Evolutionary conservation across 2,329 filamentous ascomycete species (phyloP).

Genomic region (Alternaria angustiovoidea): DNA sequence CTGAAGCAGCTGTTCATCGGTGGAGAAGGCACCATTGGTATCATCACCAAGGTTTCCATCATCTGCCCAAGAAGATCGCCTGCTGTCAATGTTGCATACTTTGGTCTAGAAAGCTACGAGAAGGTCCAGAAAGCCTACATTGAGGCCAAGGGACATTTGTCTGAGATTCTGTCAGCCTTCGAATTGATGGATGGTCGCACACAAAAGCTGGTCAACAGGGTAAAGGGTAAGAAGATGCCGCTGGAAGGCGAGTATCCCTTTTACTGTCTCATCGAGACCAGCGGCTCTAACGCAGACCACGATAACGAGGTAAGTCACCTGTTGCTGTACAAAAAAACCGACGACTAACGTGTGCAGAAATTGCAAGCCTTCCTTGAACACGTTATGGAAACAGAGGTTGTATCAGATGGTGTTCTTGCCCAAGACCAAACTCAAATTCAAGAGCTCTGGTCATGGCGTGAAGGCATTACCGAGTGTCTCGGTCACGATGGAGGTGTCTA

Average conservation of each 20-base stretch:
- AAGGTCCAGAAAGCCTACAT: slow-evolving; percentile 86
- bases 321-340: too few relatives aligned
- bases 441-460: slow-evolving; percentile 88
- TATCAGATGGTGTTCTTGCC: slow-evolving; percentile 88
- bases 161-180: slow-evolving; percentile 95
- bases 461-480: slow-evolving; percentile 88
- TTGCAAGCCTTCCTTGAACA: slow-evolving; percentile 88
- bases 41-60: slow-evolving; percentile 90
- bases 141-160: slow-evolving; percentile 87
- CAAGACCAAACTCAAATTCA: slow-evolving; percentile 91
- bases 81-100: slow-evolving; percentile 93
- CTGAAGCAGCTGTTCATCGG: slow-evolving; percentile 97
- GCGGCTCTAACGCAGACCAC: slow-evolving; percentile 91
- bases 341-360: slow-evolving; percentile 64
- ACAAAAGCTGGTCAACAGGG: slow-evolving; percentile 68
- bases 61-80: slow-evolving; percentile 86
- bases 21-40: slow-evolving; percentile 91
- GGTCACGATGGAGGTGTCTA: slow-evolving; percentile 94
- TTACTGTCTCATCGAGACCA: slow-evolving; percentile 96
- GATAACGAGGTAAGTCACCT: slow-evolving; percentile 67
- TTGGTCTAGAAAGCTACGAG: slow-evolving; percentile 89
- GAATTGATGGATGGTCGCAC: slow-evolving; percentile 93
- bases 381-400: slow-evolving; percentile 87
- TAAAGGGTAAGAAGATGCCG: slow-evolving; percentile 79
- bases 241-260: slow-evolving; percentile 87